phyloP scores from a whole-genome alignment of 2,329 filamentous ascomycete genomes.

The Chrysoporthe puriensis region DNA sequence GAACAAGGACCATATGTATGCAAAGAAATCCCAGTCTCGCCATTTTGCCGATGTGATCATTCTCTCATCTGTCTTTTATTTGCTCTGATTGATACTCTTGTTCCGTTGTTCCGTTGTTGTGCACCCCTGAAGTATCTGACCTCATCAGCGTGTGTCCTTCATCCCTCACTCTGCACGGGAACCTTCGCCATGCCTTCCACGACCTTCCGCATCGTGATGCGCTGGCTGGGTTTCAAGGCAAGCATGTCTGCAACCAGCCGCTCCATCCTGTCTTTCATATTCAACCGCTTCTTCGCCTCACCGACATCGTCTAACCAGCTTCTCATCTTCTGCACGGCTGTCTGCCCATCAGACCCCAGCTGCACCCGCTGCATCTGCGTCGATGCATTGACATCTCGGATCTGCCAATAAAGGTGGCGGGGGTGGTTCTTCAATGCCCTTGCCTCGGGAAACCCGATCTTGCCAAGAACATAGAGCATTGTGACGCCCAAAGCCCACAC shows the following conservation, averaged over 20 bases:
- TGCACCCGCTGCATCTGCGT: constrained; percentile 37
- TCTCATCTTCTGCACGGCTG: constrained; percentile 51
- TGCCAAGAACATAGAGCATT: constrained; percentile 62
- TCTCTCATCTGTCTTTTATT: background rate
- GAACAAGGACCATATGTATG: background rate
- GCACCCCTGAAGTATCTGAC: background rate
- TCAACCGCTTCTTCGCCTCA: constrained; percentile 51
- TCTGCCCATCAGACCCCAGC: constrained; percentile 26
- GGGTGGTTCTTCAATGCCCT: constrained; percentile 52
- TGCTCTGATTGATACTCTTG: background rate
- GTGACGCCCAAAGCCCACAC: constrained; percentile 64
- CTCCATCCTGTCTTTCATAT: constrained; percentile 53
- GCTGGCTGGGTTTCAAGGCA: constrained; percentile 52
- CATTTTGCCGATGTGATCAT: background rate
- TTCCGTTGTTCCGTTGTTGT: background rate
- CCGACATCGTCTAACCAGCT: constrained; percentile 59
- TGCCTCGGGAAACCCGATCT: constrained; percentile 59
- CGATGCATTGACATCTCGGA: constrained; percentile 55
- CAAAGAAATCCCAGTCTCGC: constrained; percentile 6
- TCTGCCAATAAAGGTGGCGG: constrained; percentile 60
- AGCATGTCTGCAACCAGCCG: constrained; percentile 59
- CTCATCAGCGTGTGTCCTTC: constrained; percentile 16
- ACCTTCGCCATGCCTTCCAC: constrained; percentile 45
- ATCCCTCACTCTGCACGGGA: constrained; percentile 37
- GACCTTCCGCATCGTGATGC: constrained; percentile 59